Evolutionary conservation across 1,284 basidiomycete genomes (phyloP), one percentile per base, ranked within the genome.

Genomic region (Puccinia brachypodii): DNA sequence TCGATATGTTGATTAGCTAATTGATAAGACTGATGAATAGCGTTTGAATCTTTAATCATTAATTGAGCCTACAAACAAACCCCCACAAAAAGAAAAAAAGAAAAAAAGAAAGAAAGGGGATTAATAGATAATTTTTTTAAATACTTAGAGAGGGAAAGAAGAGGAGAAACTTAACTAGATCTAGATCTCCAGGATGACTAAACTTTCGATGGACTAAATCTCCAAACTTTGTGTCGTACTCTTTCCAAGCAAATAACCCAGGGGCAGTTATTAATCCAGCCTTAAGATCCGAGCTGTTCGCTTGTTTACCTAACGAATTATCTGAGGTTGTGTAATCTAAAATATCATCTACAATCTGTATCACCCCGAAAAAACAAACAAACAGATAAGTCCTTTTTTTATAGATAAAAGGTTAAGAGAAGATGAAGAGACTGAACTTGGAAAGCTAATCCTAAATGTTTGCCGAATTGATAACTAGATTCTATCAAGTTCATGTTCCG

Each of bases 171-270:
- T 79, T 69, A 64, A 93, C 94, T 84, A 90, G 87, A 84, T 96
- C 93, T 40, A 96, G 92, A 85, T 99, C 96, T 11, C 95, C 96
- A 38, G 90, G 89, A 22, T 90, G 88, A 60, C 90, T 88, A 86
- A 98, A 97, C 87, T 94, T 93, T 78, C 97, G 91, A 72, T 89
- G 88, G 80, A 99, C 95, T 83, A 98, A 88, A 0, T 92, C 91
- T 1, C 92, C 91, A 60, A 75, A 75, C 86, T 97, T 89, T 83
- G 92, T 91, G 7, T 93, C 91, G 86, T 93, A 89, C 86, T 97
- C 92, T 87, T 97, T 94, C 89, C 94, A 95, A 19, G 97, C 96
- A 85, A 93, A 98, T n/a, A 99, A 88, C 0, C 93, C 93, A 0
- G 96, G 96, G 0, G 93, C 96, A 0, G 95, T 97, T 1, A 95